Percentiles rank a stretch among this genome's conserved stretches.
Evolutionary conservation across 495 filamentous ascomycete species (phyloP).

Genomic region (Lepidopterella palustris): DNA sequence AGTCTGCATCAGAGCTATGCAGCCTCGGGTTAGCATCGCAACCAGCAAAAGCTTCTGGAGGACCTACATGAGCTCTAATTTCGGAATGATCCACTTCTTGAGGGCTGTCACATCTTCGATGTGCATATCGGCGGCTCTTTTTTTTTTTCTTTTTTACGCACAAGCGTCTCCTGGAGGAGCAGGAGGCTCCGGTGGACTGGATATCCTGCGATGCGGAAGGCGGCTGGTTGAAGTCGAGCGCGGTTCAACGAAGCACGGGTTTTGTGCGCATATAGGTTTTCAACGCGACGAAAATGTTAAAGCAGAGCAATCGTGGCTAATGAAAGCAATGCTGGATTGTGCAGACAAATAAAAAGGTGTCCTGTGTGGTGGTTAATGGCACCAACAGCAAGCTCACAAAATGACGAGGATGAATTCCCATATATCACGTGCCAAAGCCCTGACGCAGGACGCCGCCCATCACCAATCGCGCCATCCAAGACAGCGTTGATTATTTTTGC

Average conservation of each 20-base stretch:
- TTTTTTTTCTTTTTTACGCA: background rate
- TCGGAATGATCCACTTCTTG: slow-evolving; percentile 84
- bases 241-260: background rate
- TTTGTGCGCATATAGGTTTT: background rate
- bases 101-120: slow-evolving; percentile 67
- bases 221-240: background rate
- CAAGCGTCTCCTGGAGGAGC: background rate
- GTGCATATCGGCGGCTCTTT: slow-evolving; percentile 64
- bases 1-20: slow-evolving; percentile 91
- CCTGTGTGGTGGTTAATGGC: too few species aligned
- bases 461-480: too few species aligned
- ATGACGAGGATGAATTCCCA: too few species aligned
- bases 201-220: background rate
- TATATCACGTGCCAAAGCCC: too few species aligned
- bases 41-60: background rate
- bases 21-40: slow-evolving; percentile 4
- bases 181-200: too few species aligned
- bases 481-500: too few species aligned
- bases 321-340: too few species aligned
- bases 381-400: too few species aligned
- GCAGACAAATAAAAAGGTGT: too few species aligned
- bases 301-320: background rate
- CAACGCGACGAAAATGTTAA: background rate
- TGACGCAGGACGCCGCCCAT: too few species aligned
- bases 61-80: slow-evolving; percentile 82